Evolutionary conservation across 2,329 filamentous ascomycete species (phyloP), one percentile per base, ranked within the genome.

Genomic region (Colletotrichum shisoi): DNA sequence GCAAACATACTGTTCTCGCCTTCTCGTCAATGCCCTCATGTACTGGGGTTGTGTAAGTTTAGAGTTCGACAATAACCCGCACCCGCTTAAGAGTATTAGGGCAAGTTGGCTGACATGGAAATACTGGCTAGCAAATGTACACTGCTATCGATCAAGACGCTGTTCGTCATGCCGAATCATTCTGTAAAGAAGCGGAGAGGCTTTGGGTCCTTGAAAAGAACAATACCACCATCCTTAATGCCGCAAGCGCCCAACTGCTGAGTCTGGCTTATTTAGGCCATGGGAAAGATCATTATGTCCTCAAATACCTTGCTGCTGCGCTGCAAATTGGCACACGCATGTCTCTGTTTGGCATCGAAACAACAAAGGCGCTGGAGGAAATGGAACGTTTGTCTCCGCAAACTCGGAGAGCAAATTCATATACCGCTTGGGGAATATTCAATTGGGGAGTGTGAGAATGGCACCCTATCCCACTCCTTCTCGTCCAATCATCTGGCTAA

Each of bases 371-470:
- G 17, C 6, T 11, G 34, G 13, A 31, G 31, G 46, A n/a, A 2
- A n/a, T 60, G 13, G 45, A 70, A 31, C 53, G 72, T 13, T 42
- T 62, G 44, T 59, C 71, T 21, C 62, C 68, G 9, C 71, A 74
- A 0, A 54, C 40, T 4, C 17, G 24, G 12, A 39, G 31, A 12
- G 37, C 54, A 13, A 34, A 42, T 13, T 58, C 62, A 7, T 71
- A 73, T 37, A 65, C 75, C 3, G 71, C 75, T 8, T 77, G 74
- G 75, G 74, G 73, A 5, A 63, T 70, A 2, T 80, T 80, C 54
- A 79, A 79, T 57, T 80, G 76, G 76, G 75, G 74, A 62, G 72
- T 76, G 78, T 79, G 65, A 72, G 76, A 64, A 21, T 39, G 31
- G 31, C 31, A 9, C 31, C 31, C 31, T 8, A 7, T 5, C 21